Evolutionary conservation across 2,329 filamentous ascomycete species (phyloP).

Genomic region (Penicillium fuscoglaucum): DNA sequence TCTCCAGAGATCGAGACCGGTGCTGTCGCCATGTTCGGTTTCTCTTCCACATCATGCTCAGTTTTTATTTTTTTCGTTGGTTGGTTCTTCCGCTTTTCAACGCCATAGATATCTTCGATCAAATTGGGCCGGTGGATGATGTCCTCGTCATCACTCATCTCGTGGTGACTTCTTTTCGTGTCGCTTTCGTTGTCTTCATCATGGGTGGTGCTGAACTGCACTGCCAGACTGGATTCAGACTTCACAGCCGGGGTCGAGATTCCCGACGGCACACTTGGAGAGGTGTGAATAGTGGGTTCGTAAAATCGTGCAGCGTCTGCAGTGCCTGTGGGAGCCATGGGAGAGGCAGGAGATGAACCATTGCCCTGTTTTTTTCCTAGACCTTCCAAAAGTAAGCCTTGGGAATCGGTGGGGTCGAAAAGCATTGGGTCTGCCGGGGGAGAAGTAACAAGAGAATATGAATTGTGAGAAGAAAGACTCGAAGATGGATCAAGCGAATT

Average conservation of each 20-base stretch:
- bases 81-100: constrained; percentile 63
- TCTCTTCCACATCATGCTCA: constrained; percentile 43
- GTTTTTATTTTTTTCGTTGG: constrained; percentile 68
- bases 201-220: constrained; percentile 32
- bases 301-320: constrained; percentile 22
- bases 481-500: neutral
- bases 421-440: constrained; percentile 18
- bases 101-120: constrained; percentile 74
- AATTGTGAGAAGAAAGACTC: neutral
- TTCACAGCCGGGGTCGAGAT: constrained; percentile 23
- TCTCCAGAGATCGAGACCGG: constrained; percentile 50
- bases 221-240: constrained; percentile 23
- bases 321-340: constrained; percentile 30
- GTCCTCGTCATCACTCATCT: constrained; percentile 36
- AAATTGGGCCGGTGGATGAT: constrained; percentile 40
- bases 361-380: constrained; percentile 24
- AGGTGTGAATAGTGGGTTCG: constrained; percentile 19
- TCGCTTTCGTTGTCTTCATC: constrained; percentile 29
- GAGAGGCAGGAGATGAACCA: constrained; percentile 14
- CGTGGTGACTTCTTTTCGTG: constrained; percentile 32
- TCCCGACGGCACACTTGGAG: constrained; percentile 12
- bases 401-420: constrained; percentile 8
- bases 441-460: neutral
- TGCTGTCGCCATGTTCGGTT: constrained; percentile 46
- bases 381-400: constrained; percentile 27